Evolutionary conservation across 495 filamentous ascomycete species (phyloP).

Genomic region (Trypethelium eluteriae): DNA sequence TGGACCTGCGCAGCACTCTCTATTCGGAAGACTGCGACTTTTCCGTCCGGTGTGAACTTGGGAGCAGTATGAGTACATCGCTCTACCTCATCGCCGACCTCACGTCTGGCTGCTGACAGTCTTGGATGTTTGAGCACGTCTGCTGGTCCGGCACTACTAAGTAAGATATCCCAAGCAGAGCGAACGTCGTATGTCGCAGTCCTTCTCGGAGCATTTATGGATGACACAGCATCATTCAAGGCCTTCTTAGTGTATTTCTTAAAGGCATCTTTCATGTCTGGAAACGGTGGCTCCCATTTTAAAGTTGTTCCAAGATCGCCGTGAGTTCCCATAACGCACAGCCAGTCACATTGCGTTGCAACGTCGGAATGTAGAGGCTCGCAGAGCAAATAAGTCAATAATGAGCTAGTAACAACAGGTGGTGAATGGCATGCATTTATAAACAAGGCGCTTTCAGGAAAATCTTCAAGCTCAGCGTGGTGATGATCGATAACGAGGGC

Average conservation of each 20-base stretch:
- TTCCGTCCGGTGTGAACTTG: slow-evolving; percentile 49
- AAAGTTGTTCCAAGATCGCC: slow-evolving; percentile 52
- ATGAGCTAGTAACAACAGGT: slow-evolving; percentile 49
- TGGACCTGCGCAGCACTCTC: slow-evolving; percentile 48
- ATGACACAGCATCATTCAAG: slow-evolving; percentile 48
- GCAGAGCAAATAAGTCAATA: slow-evolving; percentile 53
- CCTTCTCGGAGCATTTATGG: slow-evolving; percentile 52
- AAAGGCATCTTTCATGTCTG: slow-evolving; percentile 48
- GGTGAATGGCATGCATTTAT: slow-evolving; percentile 49
- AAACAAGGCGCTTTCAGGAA: slow-evolving; percentile 43
- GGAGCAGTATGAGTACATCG: slow-evolving; percentile 48
- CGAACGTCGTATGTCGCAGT: slow-evolving; percentile 47
- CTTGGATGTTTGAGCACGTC: slow-evolving; percentile 41
- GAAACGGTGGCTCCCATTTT: slow-evolving; percentile 53
- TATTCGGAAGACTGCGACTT: slow-evolving; percentile 51
- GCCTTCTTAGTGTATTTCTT: slow-evolving; percentile 51
- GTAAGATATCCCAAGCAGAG: slow-evolving; percentile 49
- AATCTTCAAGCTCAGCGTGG: slow-evolving; percentile 40
- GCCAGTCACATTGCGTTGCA: slow-evolving; percentile 41
- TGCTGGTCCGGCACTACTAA: slow-evolving; percentile 34
- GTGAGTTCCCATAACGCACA: slow-evolving; percentile 51
- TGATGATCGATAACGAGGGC: slow-evolving; percentile 56
- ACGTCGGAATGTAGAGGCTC: slow-evolving; percentile 42
- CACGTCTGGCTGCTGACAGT: slow-evolving; percentile 41
- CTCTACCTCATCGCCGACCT: slow-evolving; percentile 49